Percentiles rank a stretch among this genome's conserved stretches.
Evolutionary conservation across 2,329 filamentous ascomycete species (phyloP).

Genomic region (Catunica adiposa): DNA sequence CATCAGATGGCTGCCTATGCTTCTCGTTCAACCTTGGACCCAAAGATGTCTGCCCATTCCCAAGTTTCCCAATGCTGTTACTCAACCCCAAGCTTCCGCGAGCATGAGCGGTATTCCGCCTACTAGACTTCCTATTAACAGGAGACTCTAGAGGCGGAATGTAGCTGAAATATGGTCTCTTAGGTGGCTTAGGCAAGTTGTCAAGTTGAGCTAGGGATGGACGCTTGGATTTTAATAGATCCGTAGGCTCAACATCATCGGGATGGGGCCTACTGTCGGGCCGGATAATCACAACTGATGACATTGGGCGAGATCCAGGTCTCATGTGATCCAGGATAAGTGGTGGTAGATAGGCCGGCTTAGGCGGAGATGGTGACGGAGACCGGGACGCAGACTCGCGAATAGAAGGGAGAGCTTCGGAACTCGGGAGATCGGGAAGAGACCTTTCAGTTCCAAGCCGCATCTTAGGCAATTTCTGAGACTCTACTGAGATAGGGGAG

Average conservation of each 20-base stretch:
- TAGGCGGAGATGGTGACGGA: slow-evolving; percentile 5
- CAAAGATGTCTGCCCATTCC: slow-evolving; percentile 3
- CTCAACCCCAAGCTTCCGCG: slow-evolving; percentile 1
- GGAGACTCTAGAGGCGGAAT: slow-evolving; percentile 3
- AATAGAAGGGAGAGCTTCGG: slow-evolving; percentile 13
- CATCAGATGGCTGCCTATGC: slow-evolving; percentile 2
- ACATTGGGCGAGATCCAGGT: background rate
- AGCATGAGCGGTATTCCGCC: background rate
- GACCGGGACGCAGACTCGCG: slow-evolving; percentile 7
- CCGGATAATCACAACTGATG: slow-evolving; percentile 1
- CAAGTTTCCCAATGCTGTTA: slow-evolving; percentile 4
- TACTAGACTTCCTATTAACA: slow-evolving; percentile 6
- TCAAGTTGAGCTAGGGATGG: slow-evolving; percentile 8
- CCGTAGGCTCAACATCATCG: slow-evolving; percentile 3
- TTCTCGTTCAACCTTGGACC: background rate
- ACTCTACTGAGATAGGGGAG: background rate
- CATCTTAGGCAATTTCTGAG: slow-evolving; percentile 9
- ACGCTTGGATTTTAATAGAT: slow-evolving; percentile 8
- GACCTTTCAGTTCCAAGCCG: slow-evolving; percentile 5
- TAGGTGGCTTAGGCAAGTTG: background rate
- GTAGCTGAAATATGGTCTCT: background rate
- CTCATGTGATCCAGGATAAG: slow-evolving; percentile 6
- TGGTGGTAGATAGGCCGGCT: background rate
- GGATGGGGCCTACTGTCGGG: slow-evolving; percentile 6
- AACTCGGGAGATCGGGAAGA: slow-evolving; percentile 12